These are phyloP conservation scores for Citeromyces hawaiiensis DNA, from an alignment of 1,139 yeast species.

Conservation along the genomic window DNA sequence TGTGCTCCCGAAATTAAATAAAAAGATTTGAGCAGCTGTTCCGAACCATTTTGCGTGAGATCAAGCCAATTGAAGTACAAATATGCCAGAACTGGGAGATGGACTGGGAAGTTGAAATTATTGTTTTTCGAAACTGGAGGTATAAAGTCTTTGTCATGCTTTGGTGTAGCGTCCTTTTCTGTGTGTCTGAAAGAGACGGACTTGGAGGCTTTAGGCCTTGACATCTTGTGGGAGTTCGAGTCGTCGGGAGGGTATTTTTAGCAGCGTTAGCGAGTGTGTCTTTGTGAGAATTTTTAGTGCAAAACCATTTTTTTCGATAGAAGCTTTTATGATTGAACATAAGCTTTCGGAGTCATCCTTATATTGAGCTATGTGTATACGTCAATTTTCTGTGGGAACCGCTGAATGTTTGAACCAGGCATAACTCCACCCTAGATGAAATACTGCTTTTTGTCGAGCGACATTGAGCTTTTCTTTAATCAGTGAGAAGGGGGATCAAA, in stretches of 20 bases:
- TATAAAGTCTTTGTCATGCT: neutral
- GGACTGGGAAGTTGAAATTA: slow-evolving; percentile 30
- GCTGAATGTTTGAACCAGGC: too few species aligned
- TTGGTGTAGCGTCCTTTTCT: slow-evolving; percentile 5
- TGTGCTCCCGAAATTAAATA: slow-evolving; percentile 7
- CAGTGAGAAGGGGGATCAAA: too few species aligned
- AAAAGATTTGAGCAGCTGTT: slow-evolving; percentile 8
- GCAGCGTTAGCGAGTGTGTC: too few species aligned
- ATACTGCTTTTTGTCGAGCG: too few species aligned
- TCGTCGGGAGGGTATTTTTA: neutral
- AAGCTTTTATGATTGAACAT: too few species aligned
- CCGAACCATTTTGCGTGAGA: slow-evolving; percentile 18
- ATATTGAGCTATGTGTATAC: too few species aligned
- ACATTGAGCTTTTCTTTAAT: too few species aligned
- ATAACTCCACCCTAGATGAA: too few species aligned
- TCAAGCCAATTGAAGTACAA: slow-evolving; percentile 26
- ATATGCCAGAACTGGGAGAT: slow-evolving; percentile 24
- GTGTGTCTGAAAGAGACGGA: slow-evolving; percentile 16
- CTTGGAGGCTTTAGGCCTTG: slow-evolving; percentile 12
- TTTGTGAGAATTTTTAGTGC: too few species aligned
- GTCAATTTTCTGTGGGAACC: too few species aligned
- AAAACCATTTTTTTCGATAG: too few species aligned
- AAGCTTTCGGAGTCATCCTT: too few species aligned
- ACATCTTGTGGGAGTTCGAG: slow-evolving; percentile 7
- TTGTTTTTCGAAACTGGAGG: slow-evolving; percentile 15